phyloP scores from a whole-genome alignment of 2,329 filamentous ascomycete genomes.

The Botrytis byssoidea region DNA sequence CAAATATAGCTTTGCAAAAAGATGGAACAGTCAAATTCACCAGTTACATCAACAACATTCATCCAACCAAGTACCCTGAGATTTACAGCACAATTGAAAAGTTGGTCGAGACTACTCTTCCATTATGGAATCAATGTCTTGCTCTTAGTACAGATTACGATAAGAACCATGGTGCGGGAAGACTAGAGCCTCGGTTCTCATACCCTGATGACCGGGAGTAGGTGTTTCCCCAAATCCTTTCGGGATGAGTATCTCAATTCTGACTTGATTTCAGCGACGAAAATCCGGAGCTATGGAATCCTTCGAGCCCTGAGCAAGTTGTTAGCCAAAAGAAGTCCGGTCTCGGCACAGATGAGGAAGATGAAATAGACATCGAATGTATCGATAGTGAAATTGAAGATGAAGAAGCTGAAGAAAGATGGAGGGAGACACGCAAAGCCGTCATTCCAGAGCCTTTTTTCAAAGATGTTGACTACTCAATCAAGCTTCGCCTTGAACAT shows the following conservation, averaged over 20 bases:
- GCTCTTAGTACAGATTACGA: background rate
- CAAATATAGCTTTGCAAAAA: slow-evolving; percentile 8
- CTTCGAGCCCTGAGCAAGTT: slow-evolving; percentile 25
- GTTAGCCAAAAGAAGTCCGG: background rate
- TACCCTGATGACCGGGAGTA: background rate
- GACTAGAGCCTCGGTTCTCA: background rate
- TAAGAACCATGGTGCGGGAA: background rate
- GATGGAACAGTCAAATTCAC: slow-evolving; percentile 34
- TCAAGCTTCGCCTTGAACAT: background rate
- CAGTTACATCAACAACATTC: slow-evolving; percentile 49
- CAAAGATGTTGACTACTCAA: background rate
- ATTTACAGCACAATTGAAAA: slow-evolving; percentile 44
- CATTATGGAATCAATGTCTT: slow-evolving; percentile 40
- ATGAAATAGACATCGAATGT: slow-evolving; percentile 17
- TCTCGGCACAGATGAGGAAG: slow-evolving; percentile 18
- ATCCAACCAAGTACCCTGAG: slow-evolving; percentile 39
- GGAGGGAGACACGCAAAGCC: background rate
- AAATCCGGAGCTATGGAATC: background rate
- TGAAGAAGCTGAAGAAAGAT: background rate
- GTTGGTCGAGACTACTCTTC: slow-evolving; percentile 38
- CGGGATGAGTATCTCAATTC: slow-evolving; percentile 13
- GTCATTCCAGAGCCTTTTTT: background rate
- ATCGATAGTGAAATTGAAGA: slow-evolving; percentile 20
- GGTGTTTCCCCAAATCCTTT: slow-evolving; percentile 8
- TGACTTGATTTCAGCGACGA: slow-evolving; percentile 26